phyloP scores from a whole-genome alignment of 2,329 filamentous ascomycete genomes.

The Penicillium corylophilum region DNA sequence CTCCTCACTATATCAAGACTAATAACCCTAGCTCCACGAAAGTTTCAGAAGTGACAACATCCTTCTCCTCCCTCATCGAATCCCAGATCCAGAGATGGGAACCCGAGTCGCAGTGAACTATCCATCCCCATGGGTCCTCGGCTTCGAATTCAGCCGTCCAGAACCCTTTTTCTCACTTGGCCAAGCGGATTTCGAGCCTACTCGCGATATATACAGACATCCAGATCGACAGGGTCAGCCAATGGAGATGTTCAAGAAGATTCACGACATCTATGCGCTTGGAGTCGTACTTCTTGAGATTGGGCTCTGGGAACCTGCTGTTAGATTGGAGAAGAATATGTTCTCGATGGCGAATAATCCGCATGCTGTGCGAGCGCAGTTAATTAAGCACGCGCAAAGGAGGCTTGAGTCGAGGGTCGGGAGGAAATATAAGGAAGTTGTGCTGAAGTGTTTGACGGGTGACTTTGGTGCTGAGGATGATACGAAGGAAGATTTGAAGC shows the following conservation, averaged over 20 bases:
- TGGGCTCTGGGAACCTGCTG: conserved; percentile 8
- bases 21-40: conserved; percentile 5
- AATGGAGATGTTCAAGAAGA: conserved; percentile 25
- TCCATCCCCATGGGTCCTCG: conserved; percentile 7
- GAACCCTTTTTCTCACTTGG: conserved; percentile 7
- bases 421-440: conserved; percentile 4
- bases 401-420: conserved; percentile 1
- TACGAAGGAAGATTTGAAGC: conserved; percentile 8
- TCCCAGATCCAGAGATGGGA: background rate
- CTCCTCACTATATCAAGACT: background rate
- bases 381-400: conserved; percentile 6
- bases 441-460: conserved; percentile 6
- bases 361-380: conserved; percentile 1
- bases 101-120: conserved; percentile 3
- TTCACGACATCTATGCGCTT: conserved; percentile 40
- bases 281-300: conserved; percentile 43
- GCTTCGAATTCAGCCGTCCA: conserved; percentile 8
- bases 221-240: conserved; percentile 33
- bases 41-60: conserved; percentile 10
- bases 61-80: conserved; percentile 1
- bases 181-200: conserved; percentile 6
- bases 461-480: conserved; percentile 4
- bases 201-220: conserved; percentile 25
- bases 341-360: conserved; percentile 1
- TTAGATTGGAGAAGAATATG: conserved; percentile 6